Base-by-base conservation (phyloP, 1,139 yeast species). In the Scheffersomyces quercinus region DNA sequence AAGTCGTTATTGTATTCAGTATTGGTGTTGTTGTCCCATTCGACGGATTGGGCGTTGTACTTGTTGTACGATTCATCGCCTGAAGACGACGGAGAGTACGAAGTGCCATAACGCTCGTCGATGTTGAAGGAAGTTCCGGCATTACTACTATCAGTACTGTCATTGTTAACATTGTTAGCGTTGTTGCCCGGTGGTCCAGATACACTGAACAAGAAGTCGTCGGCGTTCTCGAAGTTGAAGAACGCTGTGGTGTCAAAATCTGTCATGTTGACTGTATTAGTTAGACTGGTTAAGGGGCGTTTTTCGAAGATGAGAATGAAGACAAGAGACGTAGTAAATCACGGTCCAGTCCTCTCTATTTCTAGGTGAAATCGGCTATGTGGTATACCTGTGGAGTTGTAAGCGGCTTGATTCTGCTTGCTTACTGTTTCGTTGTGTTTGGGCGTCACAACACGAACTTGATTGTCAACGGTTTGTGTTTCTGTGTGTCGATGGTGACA, bases 141-240 rank as follows among this genome's bases (percentile, higher is more conserved):
- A n/a, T 14, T 31, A 31, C 20, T 31, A 31, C 10, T 13, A 12
- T 31, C 12, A 11, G n/a, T n/a, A n/a, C 20, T 14, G 35, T 14
- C 9, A 6, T 12, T 29, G 31, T 8, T 29, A 12, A n/a, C 10
- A 29, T 31, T 31, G 24, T 7, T 31, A 16, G 13, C 15, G 35
- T 9, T 44, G 29, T 48, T 45, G 31, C 38, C 52, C 35, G 59
- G 44, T 1, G 65, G 55, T 3, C 67, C 68, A 24, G 70, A 62
- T 16, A 70, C 61, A 36, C 61, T 58, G 42, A 59, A 65, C 41
- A 70, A 57, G 43, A 70, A 70, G 43, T 54, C 62, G 47, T 70
- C 73, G 28, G 75, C 62, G 35, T 62, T 55, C 29, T 65, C 71
- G 52, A 70, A 70, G 46, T 68, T 68, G 48, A 52, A 55, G 52